phyloP scores from a whole-genome alignment of 140 eudicot species.

The Senecio squalidus region DNA sequence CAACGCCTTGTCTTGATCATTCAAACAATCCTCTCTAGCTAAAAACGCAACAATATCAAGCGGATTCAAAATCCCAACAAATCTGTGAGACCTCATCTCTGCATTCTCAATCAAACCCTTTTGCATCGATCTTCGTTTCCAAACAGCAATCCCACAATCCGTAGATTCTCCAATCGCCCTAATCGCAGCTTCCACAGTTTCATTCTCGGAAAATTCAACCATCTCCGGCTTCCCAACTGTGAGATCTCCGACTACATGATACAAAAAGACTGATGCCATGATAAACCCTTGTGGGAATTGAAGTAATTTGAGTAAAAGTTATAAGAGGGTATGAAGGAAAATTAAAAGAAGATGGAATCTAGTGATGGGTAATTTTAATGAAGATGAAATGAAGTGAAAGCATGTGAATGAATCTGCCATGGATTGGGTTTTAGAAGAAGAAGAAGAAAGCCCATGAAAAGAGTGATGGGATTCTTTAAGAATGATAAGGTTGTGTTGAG shows the following conservation, averaged over 20 bases:
- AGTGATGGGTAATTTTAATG: slow-evolving; percentile 42
- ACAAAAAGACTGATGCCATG: slow-evolving; percentile 85
- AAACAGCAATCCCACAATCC: slow-evolving; percentile 78
- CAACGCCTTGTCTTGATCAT: slow-evolving; percentile 75
- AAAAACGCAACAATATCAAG: slow-evolving; percentile 81
- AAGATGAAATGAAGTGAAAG: slow-evolving; percentile 28
- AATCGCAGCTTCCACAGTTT: slow-evolving; percentile 85
- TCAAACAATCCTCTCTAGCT: slow-evolving; percentile 61
- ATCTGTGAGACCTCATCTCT: slow-evolving; percentile 72
- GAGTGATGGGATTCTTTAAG: slow-evolving; percentile 23
- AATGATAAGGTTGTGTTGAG: slow-evolving; percentile 21
- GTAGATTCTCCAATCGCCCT: slow-evolving; percentile 74
- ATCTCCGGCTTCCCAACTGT: slow-evolving; percentile 94
- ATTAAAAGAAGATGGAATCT: slow-evolving; percentile 56
- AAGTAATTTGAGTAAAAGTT: too few species aligned
- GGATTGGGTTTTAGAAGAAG: slow-evolving; percentile 16
- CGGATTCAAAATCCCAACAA: slow-evolving; percentile 76
- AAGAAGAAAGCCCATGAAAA: slow-evolving; percentile 44
- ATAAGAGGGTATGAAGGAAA: slow-evolving; percentile 65
- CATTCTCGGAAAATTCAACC: slow-evolving; percentile 66
- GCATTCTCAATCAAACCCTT: slow-evolving; percentile 57
- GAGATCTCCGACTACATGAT: slow-evolving; percentile 96
- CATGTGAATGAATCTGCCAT: slow-evolving; percentile 36
- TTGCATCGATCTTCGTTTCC: slow-evolving; percentile 60
- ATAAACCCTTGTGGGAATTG: too few species aligned